Conservation (phyloP, 352 stramenopile species). For the Pythium dissimile region DNA sequence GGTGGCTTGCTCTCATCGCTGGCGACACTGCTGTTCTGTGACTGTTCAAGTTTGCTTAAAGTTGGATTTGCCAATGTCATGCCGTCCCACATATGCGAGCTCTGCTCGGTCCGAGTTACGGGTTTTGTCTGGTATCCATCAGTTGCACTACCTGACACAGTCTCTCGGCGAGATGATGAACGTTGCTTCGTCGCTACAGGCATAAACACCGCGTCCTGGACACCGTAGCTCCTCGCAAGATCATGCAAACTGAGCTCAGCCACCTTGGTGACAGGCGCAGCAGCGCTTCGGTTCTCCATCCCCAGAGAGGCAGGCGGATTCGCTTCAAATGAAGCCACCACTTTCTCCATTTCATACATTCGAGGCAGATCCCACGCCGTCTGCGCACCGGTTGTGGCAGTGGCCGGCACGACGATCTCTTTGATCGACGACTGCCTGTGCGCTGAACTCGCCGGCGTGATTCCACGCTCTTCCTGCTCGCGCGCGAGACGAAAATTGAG, state of each 20-base stretch:
- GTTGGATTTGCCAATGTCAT: neutral
- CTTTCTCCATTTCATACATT: conserved; percentile 20
- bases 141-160: too few species aligned
- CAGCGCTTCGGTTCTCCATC: neutral
- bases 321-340: conserved; percentile 5
- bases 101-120: neutral
- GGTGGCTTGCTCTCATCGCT: conserved; percentile 8
- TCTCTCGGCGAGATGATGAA: too few species aligned
- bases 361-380: conserved; percentile 22
- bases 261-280: conserved; percentile 3
- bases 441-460: neutral
- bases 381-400: conserved; percentile 5
- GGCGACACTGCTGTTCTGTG: neutral
- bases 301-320: neutral
- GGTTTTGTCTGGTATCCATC: too few species aligned
- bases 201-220: conserved; percentile 3
- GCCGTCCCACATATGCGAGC: conserved; percentile 5
- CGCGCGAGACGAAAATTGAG: conserved; percentile 42
- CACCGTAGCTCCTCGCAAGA: conserved; percentile 15
- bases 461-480: neutral
- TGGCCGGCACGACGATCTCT: conserved; percentile 11
- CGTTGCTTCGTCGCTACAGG: neutral
- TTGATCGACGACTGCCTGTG: conserved; percentile 9
- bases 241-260: conserved; percentile 20
- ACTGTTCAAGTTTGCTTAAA: neutral